These are phyloP conservation scores for Umbelopsis isabellina DNA, from an alignment of 192 early-diverging fungal genomes.

Conservation along the genomic window DNA sequence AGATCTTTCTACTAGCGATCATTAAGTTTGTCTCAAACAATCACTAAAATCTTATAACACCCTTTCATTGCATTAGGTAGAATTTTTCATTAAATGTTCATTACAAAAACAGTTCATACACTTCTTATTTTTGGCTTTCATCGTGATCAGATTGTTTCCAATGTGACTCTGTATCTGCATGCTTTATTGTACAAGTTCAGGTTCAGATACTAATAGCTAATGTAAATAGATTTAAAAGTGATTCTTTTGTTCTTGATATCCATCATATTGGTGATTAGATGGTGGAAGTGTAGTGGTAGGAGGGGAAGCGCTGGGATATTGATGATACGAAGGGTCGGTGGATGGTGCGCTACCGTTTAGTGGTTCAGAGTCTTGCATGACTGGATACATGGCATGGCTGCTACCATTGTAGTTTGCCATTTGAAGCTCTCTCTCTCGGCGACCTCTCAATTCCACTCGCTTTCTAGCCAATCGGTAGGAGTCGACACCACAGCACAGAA, in stretches of 20 bases:
- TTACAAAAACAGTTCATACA: too few relatives aligned
- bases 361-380: constrained; percentile 16
- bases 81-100: too few relatives aligned
- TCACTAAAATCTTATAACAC: too few relatives aligned
- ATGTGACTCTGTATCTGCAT: too few relatives aligned
- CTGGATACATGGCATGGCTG: background rate
- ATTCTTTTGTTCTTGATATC: background rate
- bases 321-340: background rate
- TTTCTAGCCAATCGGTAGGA: constrained; percentile 33
- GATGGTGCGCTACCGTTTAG: background rate
- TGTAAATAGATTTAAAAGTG: too few relatives aligned
- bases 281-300: background rate
- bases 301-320: background rate
- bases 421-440: constrained; percentile 18
- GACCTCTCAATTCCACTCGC: constrained; percentile 25
- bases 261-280: background rate
- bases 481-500: constrained; percentile 36
- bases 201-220: too few relatives aligned
- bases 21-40: too few relatives aligned
- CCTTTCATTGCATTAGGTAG: too few relatives aligned
- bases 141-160: too few relatives aligned
- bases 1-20: too few relatives aligned
- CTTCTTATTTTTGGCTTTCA: too few relatives aligned
- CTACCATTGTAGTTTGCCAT: background rate
- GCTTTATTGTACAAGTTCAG: too few relatives aligned